Conservation (phyloP, 2,329 filamentous ascomycete species). For the Ophiobolus disseminans region DNA sequence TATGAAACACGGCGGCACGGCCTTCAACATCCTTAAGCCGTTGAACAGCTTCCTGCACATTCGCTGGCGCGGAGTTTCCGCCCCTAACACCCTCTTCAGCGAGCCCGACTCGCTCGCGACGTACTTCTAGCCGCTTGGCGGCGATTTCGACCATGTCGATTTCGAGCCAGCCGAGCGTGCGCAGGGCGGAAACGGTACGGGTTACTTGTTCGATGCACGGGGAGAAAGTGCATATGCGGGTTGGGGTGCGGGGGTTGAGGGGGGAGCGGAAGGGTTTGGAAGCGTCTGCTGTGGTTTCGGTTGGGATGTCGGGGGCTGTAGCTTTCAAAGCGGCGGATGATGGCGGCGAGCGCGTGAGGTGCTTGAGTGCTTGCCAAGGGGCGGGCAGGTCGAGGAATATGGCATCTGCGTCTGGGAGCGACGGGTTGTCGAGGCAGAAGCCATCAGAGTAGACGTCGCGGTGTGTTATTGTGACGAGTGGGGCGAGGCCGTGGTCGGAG, state of each 20-base stretch:
- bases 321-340: conserved; percentile 35
- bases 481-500: conserved; percentile 68
- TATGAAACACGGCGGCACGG: conserved; percentile 70
- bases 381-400: conserved; percentile 83
- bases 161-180: conserved; percentile 84
- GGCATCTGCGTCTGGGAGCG: conserved; percentile 62
- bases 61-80: conserved; percentile 71
- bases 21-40: conserved; percentile 77
- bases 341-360: conserved; percentile 66
- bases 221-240: conserved; percentile 90
- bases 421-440: conserved; percentile 63
- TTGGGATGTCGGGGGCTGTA: conserved; percentile 53
- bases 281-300: conserved; percentile 15
- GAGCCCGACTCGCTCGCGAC: conserved; percentile 79
- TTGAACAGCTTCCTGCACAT: conserved; percentile 79
- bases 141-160: conserved; percentile 93
- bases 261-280: conserved; percentile 52
- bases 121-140: conserved; percentile 79
- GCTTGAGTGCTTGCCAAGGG: conserved; percentile 79
- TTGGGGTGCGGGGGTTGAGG: conserved; percentile 73
- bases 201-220: conserved; percentile 97
- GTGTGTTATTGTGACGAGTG: conserved; percentile 74
- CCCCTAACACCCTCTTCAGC: conserved; percentile 71
- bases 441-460: conserved; percentile 80
- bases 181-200: conserved; percentile 80